Percentiles rank a stretch among this genome's conserved stretches.
phyloP scores from a whole-genome alignment of 2,329 filamentous ascomycete species.

The Fusarium pseudograminearum region DNA sequence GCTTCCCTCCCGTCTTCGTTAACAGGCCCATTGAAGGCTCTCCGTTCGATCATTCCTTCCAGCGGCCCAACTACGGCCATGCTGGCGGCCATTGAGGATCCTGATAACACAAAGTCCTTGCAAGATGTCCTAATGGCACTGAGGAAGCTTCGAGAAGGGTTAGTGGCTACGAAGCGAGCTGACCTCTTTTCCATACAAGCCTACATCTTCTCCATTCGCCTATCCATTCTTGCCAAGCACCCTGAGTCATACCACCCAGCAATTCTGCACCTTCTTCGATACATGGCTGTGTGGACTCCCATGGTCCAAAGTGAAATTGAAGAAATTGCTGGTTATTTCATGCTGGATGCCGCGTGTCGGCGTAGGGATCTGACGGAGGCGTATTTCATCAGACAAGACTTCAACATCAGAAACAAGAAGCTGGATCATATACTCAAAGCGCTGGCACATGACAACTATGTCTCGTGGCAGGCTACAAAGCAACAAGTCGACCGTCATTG shows the following conservation, averaged over 20 bases:
- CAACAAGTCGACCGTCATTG: slow-evolving; percentile 83
- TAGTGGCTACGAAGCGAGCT: slow-evolving; percentile 80
- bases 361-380: slow-evolving; percentile 80
- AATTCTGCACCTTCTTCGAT: slow-evolving; percentile 79
- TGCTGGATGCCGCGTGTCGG: slow-evolving; percentile 90
- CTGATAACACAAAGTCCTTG: slow-evolving; percentile 70
- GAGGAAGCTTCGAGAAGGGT: slow-evolving; percentile 90
- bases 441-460: slow-evolving; percentile 84
- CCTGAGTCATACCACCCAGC: slow-evolving; percentile 92
- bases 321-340: slow-evolving; percentile 83
- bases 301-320: slow-evolving; percentile 78
- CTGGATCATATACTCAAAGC: slow-evolving; percentile 77
- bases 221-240: slow-evolving; percentile 83
- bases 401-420: slow-evolving; percentile 73
- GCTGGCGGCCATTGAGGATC: slow-evolving; percentile 37
- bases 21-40: slow-evolving; percentile 16
- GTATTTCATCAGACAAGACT: slow-evolving; percentile 72
- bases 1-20: slow-evolving; percentile 23
- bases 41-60: slow-evolving; percentile 25
- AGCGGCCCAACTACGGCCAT: slow-evolving; percentile 29
- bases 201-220: slow-evolving; percentile 91
- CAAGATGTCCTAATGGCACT: slow-evolving; percentile 83
- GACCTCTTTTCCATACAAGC: slow-evolving; percentile 88
- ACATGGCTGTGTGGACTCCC: slow-evolving; percentile 75
- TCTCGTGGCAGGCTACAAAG: slow-evolving; percentile 79